These are phyloP conservation scores for Pichia phayaonensis DNA, from an alignment of 805 yeast species.

Conservation along the genomic window DNA sequence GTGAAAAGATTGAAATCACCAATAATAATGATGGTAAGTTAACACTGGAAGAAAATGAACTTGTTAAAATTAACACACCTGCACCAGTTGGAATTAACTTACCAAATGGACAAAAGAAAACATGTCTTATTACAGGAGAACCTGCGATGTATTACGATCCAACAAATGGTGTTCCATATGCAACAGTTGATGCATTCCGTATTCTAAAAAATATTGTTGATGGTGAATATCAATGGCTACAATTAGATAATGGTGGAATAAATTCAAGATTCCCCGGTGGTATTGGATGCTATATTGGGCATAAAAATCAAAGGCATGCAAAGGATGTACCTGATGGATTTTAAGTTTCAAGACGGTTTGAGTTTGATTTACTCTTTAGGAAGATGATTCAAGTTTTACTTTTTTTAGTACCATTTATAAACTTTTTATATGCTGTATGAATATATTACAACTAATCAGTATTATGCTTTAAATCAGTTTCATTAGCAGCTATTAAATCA, in stretches of 20 bases:
- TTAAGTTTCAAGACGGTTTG: conserved; percentile 1
- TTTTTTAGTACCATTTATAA: background rate
- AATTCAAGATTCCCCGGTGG: conserved; percentile 28
- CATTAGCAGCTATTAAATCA: conserved; percentile 55
- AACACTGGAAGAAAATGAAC: conserved; percentile 25
- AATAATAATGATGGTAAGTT: conserved; percentile 36
- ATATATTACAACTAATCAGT: conserved; percentile 24
- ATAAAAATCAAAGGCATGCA: conserved; percentile 47
- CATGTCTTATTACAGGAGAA: conserved; percentile 69
- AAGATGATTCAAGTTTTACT: background rate
- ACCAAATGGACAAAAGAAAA: conserved; percentile 59
- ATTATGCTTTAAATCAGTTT: conserved; percentile 53
- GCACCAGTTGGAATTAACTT: conserved; percentile 70
- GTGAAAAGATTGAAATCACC: conserved; percentile 41
- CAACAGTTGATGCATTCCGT: conserved; percentile 73
- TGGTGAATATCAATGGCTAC: conserved; percentile 48
- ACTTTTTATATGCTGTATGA: background rate
- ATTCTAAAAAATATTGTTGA: conserved; percentile 48
- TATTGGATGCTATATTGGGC: conserved; percentile 35
- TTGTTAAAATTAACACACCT: conserved; percentile 50
- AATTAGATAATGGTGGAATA: conserved; percentile 40
- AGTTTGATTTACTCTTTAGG: no score
- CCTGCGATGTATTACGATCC: conserved; percentile 87
- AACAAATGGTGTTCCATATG: conserved; percentile 76
- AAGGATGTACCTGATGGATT: conserved; percentile 87